Evolutionary conservation across 495 filamentous ascomycete genomes (phyloP), one percentile per base, ranked within the genome.

Genomic region (Opeltia flavorubescens): DNA sequence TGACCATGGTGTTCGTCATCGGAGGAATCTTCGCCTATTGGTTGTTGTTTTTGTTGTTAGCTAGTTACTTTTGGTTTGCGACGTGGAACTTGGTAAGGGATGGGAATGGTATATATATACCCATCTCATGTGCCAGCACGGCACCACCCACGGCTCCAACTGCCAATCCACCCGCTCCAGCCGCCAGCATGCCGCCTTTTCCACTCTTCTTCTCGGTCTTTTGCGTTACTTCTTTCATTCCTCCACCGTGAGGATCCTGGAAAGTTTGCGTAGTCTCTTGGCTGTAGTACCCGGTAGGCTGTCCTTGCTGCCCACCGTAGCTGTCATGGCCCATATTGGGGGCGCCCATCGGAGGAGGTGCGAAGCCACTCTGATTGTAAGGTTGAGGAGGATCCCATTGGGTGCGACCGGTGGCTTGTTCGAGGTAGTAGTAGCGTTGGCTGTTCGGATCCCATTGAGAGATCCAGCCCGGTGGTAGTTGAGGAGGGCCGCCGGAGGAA

Each of bases 361-460:
- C 60, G 1, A 54, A 53, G 7, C 55, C 53, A 34, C 53, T 50
- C 21, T 55, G 47, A 3, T 35, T 49, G 18, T 53, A 52, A 1
- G 20, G 35, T 36, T 48, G 50, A 4, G 76, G 76, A 0, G 63
- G 60, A 49, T 79, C 76, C 74, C 76, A 84, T 50, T 77, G 74
- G 1, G 75, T 65, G 45, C 72, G 71, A 30, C 76, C 77, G 8
- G 72, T 78, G 28, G 70, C 58, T 33, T 74, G 62, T 47, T 81
- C 74, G 34, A 75, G 63, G 54, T 71, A 83, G 63, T 74, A 77
- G 58, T 72, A 81, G 45, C 74, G 74, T 44, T 77, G 70, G 35
- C 63, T 57, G 33, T 61, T 64, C 33, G 68, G 65, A 46, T 83
- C 77, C 70, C 72, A 83, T 48, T 67, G 67, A 17, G 77, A 69